Conservation (phyloP, 2,329 filamentous ascomycete species). For the Penicillium freii region DNA sequence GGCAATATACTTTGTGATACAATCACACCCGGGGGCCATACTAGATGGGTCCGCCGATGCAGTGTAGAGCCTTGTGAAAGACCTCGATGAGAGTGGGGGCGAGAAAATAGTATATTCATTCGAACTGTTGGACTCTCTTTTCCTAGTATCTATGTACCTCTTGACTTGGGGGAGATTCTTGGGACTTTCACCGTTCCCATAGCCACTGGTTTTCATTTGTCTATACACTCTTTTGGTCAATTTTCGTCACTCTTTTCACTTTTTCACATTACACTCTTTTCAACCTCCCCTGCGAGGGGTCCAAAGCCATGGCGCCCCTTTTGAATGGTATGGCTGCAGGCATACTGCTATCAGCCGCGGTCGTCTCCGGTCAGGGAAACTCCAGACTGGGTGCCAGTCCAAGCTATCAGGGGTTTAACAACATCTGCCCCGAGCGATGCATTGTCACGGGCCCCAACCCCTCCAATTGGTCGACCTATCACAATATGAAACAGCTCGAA, state of each 20-base stretch:
- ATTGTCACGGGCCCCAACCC: constrained; percentile 16
- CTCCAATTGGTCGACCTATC: constrained; percentile 23
- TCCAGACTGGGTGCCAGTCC: constrained; percentile 9
- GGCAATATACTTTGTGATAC: not conserved
- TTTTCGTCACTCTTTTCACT: not conserved
- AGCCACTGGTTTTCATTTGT: not conserved
- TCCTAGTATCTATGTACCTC: not conserved
- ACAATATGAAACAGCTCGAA: constrained; percentile 24
- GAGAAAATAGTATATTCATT: not conserved
- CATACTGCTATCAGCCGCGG: not conserved
- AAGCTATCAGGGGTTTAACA: constrained; percentile 11
- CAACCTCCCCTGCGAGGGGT: not conserved
- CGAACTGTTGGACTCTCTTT: too few species aligned
- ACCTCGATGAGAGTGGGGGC: not conserved
- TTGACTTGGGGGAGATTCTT: not conserved
- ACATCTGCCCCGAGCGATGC: constrained; percentile 22
- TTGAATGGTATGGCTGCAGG: not conserved
- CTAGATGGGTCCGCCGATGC: not conserved
- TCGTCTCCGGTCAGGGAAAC: not conserved
- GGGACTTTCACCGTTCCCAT: not conserved
- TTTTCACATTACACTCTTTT: too few species aligned
- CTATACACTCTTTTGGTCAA: not conserved
- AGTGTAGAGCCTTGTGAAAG: too few species aligned
- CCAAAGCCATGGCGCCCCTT: not conserved
- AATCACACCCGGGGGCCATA: not conserved